Evolutionary conservation across 176 grass and related monocot genomes (phyloP).

Genomic region (Musa acuminata): DNA sequence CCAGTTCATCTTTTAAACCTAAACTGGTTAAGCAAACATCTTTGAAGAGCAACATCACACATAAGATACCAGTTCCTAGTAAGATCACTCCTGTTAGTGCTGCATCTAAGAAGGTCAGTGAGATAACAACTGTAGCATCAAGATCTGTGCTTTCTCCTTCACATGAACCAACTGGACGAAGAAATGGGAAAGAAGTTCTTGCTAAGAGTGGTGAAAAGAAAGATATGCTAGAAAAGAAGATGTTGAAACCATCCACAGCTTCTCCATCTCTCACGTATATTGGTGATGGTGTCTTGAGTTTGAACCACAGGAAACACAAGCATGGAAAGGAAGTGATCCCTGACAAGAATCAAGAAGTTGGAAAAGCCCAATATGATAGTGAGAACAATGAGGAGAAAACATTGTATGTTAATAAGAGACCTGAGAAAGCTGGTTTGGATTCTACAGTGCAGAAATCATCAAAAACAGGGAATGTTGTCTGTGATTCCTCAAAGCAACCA

Average conservation of each 20-base stretch:
- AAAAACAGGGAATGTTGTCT: neutral
- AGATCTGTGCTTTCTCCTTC: conserved; percentile 13
- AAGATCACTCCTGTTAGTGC: conserved; percentile 12
- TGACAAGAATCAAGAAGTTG: neutral
- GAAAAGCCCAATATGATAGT: conserved; percentile 6
- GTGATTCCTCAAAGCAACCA: neutral
- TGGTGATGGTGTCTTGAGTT: conserved; percentile 11
- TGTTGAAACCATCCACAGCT: conserved; percentile 15
- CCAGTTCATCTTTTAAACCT: conserved; percentile 18
- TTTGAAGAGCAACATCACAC: conserved; percentile 26
- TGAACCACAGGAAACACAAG: conserved; percentile 3
- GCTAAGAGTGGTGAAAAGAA: conserved; percentile 11
- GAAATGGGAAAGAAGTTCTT: conserved; percentile 20
- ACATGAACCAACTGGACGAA: neutral
- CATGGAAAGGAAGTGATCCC: neutral
- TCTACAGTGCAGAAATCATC: neutral
- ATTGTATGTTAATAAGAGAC: conserved; percentile 9
- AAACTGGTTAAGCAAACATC: conserved; percentile 24
- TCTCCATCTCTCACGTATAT: conserved; percentile 8
- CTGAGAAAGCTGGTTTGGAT: neutral
- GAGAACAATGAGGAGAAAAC: conserved; percentile 23
- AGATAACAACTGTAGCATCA: conserved; percentile 20
- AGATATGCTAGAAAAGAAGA: conserved; percentile 14
- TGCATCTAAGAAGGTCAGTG: conserved; percentile 27
- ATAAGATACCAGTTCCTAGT: conserved; percentile 26